Base-by-base conservation (phyloP, 306 rosid species). In the Coriaria nepalensis region DNA sequence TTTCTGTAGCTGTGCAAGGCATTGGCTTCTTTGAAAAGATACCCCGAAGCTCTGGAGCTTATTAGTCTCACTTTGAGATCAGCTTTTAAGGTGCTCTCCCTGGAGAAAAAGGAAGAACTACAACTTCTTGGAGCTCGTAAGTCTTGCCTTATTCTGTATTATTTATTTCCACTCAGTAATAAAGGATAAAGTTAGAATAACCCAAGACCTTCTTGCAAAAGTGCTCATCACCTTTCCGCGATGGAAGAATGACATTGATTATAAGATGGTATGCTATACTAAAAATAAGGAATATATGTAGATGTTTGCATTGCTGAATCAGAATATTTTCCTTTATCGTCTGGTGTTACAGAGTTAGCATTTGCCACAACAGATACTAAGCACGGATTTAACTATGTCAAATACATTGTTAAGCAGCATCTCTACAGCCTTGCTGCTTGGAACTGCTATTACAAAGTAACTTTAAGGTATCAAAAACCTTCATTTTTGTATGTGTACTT, bases 381-480 rank as follows among this genome's bases (percentile, higher is more conserved):
- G 70, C 95, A 68, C 46, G 93, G 90, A 33, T 77, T 84, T 56
- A 81, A 79, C 68, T 90, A 79, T 65, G 97, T 85, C 50, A 90
- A 77, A 68, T 63, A 71, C 68, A 73, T 78, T 72, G 97, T 82
- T 44, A 77, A 66, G 57, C 93, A 74, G 70, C 74, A 90, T 67
- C 82, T 93, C 10, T 72, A 81, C 68, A 81, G 90, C 69, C 45
- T 64, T 56, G 83, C 93, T 33, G 83, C 93, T 67, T 90, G 93
- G 97, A 90, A 90, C 64, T 90, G 95, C 79, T 88, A 88, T 64
- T 77, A 81, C 81, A 84, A 79, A 80, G 97, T 90, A 56, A 79
- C 74, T 54, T 79, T 87, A 12, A 78, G 95, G 93, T 85, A 63
- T 9, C 8, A 9, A 12, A 15, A 12, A 5, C 44, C 38, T 54